phyloP scores from a whole-genome alignment of 1,284 basidiomycete genomes.

The Jaminaea rosea region DNA sequence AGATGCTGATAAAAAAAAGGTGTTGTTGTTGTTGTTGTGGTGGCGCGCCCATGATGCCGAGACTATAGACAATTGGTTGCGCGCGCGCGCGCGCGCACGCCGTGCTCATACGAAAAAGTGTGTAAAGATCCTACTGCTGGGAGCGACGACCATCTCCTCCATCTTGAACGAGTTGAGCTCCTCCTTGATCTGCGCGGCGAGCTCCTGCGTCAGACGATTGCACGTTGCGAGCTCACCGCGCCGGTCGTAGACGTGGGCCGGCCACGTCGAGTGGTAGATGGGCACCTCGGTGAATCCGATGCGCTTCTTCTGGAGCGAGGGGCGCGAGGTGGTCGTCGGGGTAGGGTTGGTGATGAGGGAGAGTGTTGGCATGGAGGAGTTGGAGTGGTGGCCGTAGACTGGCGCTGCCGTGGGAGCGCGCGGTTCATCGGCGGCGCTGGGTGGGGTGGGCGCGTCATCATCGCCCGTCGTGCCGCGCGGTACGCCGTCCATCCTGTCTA shows the following conservation, averaged over 20 bases:
- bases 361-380: conserved; percentile 68
- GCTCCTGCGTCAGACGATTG: conserved; percentile 83
- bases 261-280: conserved; percentile 91
- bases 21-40: not conserved
- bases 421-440: conserved; percentile 10
- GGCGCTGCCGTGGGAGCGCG: conserved; percentile 16
- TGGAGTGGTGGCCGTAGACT: conserved; percentile 37
- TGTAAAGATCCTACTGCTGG: conserved; percentile 42
- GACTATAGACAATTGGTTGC: not conserved
- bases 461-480: conserved; percentile 17
- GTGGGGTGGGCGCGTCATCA: not conserved
- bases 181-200: conserved; percentile 92
- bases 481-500: conserved; percentile 35
- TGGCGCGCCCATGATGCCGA: not conserved
- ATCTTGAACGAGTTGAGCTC: conserved; percentile 75
- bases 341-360: conserved; percentile 57
- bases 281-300: conserved; percentile 81
- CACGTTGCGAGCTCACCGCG: conserved; percentile 92
- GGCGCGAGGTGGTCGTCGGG: conserved; percentile 37
- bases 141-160: conserved; percentile 94
- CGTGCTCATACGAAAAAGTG: conserved; percentile 35
- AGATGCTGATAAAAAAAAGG: too few species aligned
- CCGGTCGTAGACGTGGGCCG: conserved; percentile 79
- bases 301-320: conserved; percentile 60
- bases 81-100: not conserved